These are phyloP conservation scores for Viola odorata DNA, from an alignment of 345 rosid genomes.

Conservation along the genomic window DNA sequence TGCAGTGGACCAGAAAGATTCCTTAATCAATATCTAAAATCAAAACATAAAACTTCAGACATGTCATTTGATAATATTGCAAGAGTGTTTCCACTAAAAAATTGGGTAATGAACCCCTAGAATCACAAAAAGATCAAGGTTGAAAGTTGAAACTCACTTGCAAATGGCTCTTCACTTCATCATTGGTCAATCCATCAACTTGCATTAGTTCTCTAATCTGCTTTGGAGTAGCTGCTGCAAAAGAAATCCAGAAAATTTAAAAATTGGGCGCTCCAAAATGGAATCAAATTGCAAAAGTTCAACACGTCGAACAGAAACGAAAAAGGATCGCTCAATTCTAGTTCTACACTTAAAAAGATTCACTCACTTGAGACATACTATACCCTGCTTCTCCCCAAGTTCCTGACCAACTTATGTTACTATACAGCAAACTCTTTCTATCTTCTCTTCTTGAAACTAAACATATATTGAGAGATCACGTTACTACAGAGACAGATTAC, in stretches of 20 bases:
- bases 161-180: conserved; percentile 98
- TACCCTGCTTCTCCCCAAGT: background rate
- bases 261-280: conserved; percentile 7
- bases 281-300: conserved; percentile 1
- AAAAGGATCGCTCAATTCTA: background rate
- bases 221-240: conserved; percentile 92
- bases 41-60: background rate
- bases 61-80: no score
- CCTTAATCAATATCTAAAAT: no score
- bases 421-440: background rate
- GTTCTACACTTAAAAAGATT: background rate
- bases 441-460: background rate
- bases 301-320: background rate
- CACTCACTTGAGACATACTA: conserved; percentile 1
- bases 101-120: no score
- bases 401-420: background rate
- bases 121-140: background rate
- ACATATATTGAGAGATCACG: background rate
- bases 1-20: conserved; percentile 27
- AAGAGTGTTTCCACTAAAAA: no score
- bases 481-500: no score
- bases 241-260: background rate
- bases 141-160: conserved; percentile 45
- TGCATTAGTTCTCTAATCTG: conserved; percentile 94
- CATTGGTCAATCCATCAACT: conserved; percentile 90